Evolutionary conservation across 805 yeast genomes (phyloP), one percentile per base, ranked within the genome.

Genomic region (Yamadazyma tumulicola): DNA sequence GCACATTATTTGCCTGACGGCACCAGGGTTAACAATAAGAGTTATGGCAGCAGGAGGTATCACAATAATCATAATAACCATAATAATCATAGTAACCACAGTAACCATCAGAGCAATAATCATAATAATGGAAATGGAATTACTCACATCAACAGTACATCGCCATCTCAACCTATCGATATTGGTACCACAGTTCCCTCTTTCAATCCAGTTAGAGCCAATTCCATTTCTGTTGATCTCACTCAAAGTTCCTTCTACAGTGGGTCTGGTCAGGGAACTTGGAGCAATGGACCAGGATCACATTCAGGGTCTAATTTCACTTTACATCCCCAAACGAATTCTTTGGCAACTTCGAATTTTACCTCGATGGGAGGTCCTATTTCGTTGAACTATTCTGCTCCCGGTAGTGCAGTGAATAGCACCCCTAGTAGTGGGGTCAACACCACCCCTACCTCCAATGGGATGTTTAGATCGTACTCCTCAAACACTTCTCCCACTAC

Each of bases 1-100:
- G 95, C 95, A 5, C 98, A 91, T 61, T 73, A 85, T 38, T 61
- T 85, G 26, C 94, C 96, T 0, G 95, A 89, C 50, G 96, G 96
- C 1, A 74, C 87, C n/a, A 67, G 85, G 28, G 81, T 85, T 13
- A 85, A 84, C 51, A 74, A 76, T 5, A 59, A 51, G 38, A 37
- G 16, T 26, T 20, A 27, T 27, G 25, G 30, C 6, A 13, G 22
- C 18, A 38, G 26, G 12, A 18, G 31, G 9, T 18, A 35, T 35
- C 31, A 29, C 16, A 29, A 11, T 9, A 11, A 19, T 27, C 8
- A 6, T 20, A 27, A 27, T 27, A 27, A 16, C 19, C 21, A 24
- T 20, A n/a, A n/a, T n/a, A 21, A 21, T 21, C n/a, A 21, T 21
- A 21, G 14, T 25, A 25, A 8, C 28, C 8, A 7, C 9, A n/a